Percentiles rank a stretch among this genome's conserved stretches.
Evolutionary conservation across 1,284 basidiomycete genomes (phyloP).

Genomic region (Fistulinella staudtii): DNA sequence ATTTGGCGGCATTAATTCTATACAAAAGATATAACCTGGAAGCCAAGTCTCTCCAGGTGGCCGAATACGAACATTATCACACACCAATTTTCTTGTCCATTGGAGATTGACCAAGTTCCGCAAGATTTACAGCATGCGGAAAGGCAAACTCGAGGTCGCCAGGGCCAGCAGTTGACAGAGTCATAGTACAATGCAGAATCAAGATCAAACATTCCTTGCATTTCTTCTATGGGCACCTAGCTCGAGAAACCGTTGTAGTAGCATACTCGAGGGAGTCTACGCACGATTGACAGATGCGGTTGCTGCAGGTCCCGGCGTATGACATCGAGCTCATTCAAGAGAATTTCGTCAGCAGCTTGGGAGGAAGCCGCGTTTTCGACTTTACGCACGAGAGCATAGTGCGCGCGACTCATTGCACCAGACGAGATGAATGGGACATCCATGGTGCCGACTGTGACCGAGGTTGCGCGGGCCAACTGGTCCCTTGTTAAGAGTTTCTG

Average conservation of each 20-base stretch:
- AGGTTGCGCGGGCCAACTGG: not conserved
- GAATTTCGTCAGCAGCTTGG: slow-evolving; percentile 54
- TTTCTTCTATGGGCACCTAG: slow-evolving; percentile 41
- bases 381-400: slow-evolving; percentile 68
- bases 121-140: slow-evolving; percentile 65
- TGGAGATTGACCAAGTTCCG: slow-evolving; percentile 57
- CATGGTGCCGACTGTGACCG: slow-evolving; percentile 38
- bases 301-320: slow-evolving; percentile 48
- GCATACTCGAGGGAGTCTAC: slow-evolving; percentile 26
- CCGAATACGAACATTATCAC: slow-evolving; percentile 4
- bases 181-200: slow-evolving; percentile 63
- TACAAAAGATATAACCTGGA: slow-evolving; percentile 71
- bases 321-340: slow-evolving; percentile 55
- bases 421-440: slow-evolving; percentile 71
- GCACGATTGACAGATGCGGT: slow-evolving; percentile 48
- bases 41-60: slow-evolving; percentile 1
- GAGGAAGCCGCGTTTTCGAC: slow-evolving; percentile 56
- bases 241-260: slow-evolving; percentile 11
- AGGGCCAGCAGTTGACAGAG: slow-evolving; percentile 38
- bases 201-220: slow-evolving; percentile 60
- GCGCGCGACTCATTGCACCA: slow-evolving; percentile 65
- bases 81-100: slow-evolving; percentile 69
- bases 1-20: slow-evolving; percentile 59
- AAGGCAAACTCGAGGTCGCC: slow-evolving; percentile 62
- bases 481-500: too few species aligned